Base-by-base conservation (phyloP, 2,329 filamentous ascomycete genomes). In the Diaporthe amygdali region DNA sequence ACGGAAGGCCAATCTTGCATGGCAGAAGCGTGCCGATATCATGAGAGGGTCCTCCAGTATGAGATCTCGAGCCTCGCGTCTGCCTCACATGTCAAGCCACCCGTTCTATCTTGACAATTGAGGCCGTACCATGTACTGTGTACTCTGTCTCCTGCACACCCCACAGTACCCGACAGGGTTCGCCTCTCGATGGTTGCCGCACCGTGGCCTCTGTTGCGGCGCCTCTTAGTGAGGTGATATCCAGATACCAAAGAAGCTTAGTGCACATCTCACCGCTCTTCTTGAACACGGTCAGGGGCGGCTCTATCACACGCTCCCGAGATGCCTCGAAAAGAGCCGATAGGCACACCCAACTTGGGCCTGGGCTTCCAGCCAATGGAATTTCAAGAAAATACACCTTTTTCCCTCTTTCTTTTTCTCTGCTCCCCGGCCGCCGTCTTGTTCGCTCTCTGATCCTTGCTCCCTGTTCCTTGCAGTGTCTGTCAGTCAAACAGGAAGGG, bases 191-290 rank as follows among this genome's bases (percentile, higher is more conserved):
- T 56, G 66, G 37, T 44, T 63, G 69, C 70, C 71, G 69, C 71
- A 73, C 71, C 68, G 71, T 71, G 71, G 66, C 49, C 46, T 69
- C 61, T 69, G 46, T 66, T 69, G 64, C 64, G 71, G 71, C 71
- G 59, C 46, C 66, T 68, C 61, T 63, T 69, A 55, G 71, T 73
- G 71, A 73, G 71, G 69, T 71, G 71, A 71, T 73, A 71, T 71
- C 64, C 44, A 71, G 47, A 20, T 27, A 59, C 70, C 39, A n/a
- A 70, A 72, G 39, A 17, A 52, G 70, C 20, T 17, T 72, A 70
- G 70, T 46, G 72, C 15, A 25, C 25, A 49, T 67, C 47, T 73
- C 72, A 73, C 72, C 72, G 72, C 72, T 72, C 69, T 64, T 73
- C 70, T 68, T 66, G 49, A 20, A 30, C 64, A 72, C 71, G 69